Evolutionary conservation across 23 red algal genomes (phyloP).

Genomic region (Gracilaria caudata): DNA sequence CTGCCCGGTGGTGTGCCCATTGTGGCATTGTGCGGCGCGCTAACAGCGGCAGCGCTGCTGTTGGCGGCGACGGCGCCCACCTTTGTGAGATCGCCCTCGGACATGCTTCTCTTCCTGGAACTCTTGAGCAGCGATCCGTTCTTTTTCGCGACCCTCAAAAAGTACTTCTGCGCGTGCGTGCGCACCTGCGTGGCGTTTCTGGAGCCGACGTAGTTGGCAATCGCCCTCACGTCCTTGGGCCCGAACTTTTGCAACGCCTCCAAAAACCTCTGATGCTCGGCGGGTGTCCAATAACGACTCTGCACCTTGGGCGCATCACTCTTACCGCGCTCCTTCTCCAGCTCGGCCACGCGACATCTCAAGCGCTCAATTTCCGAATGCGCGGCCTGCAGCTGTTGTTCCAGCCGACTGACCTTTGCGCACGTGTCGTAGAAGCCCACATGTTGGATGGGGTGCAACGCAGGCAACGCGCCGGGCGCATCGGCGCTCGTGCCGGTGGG

Average conservation of each 20-base stretch:
- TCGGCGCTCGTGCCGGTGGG: neutral
- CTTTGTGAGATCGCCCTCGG: slow-evolving; percentile 61
- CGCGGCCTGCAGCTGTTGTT: slow-evolving; percentile 47
- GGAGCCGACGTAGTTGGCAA: slow-evolving; percentile 79
- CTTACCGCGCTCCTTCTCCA: slow-evolving; percentile 60
- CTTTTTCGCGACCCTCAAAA: slow-evolving; percentile 73
- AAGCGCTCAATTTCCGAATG: slow-evolving; percentile 70
- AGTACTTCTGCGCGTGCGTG: slow-evolving; percentile 94
- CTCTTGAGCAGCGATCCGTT: slow-evolving; percentile 31
- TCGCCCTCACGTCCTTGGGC: slow-evolving; percentile 81
- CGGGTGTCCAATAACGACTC: slow-evolving; percentile 80
- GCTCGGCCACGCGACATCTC: slow-evolving; percentile 26
- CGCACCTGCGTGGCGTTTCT: slow-evolving; percentile 91
- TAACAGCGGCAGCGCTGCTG: neutral
- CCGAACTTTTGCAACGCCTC: slow-evolving; percentile 81
- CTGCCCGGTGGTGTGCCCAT: slow-evolving; percentile 9
- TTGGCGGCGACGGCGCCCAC: slow-evolving; percentile 28
- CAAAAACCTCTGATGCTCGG: slow-evolving; percentile 84
- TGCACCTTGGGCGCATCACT: slow-evolving; percentile 49
- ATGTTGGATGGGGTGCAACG: neutral
- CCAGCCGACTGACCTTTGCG: slow-evolving; percentile 42
- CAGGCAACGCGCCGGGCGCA: neutral
- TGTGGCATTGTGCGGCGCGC: neutral
- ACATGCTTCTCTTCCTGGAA: slow-evolving; percentile 66
- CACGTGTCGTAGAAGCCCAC: slow-evolving; percentile 23